Evolutionary conservation across 495 filamentous ascomycete species (phyloP).

Genomic region (Penicillium cataractarum): DNA sequence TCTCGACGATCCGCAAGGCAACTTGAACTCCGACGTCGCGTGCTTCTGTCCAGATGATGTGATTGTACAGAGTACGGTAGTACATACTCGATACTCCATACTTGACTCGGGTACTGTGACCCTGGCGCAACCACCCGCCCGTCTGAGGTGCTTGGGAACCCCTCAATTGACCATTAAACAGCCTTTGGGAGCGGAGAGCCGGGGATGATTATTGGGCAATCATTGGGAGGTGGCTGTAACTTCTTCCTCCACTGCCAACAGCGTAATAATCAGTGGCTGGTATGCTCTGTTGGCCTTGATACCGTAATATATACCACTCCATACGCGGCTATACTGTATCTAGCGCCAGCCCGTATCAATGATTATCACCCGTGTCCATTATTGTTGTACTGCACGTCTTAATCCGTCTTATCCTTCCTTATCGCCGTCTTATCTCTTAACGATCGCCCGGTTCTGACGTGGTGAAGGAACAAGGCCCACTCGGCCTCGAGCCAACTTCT

Average conservation of each 20-base stretch:
- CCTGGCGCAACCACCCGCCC: not conserved
- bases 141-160: conserved; percentile 3
- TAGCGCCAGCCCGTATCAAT: not conserved
- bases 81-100: not conserved
- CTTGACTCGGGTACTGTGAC: conserved; percentile 3
- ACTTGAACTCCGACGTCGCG: conserved; percentile 36
- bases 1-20: conserved; percentile 27
- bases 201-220: not conserved
- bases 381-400: not conserved
- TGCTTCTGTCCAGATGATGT: conserved; percentile 29
- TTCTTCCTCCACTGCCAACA: not conserved
- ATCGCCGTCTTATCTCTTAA: not conserved
- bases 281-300: not conserved
- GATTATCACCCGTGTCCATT: too few relatives aligned
- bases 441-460: not conserved
- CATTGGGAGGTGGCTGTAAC: not conserved
- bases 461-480: not conserved
- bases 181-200: not conserved
- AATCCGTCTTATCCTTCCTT: not conserved
- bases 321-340: not conserved
- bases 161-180: not conserved
- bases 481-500: not conserved
- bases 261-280: not conserved
- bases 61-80: too few relatives aligned
- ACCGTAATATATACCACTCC: not conserved